These are phyloP conservation scores for Amaranthus hypochondriacus DNA, from an alignment of 148 eudicot genomes.

Conservation along the genomic window DNA sequence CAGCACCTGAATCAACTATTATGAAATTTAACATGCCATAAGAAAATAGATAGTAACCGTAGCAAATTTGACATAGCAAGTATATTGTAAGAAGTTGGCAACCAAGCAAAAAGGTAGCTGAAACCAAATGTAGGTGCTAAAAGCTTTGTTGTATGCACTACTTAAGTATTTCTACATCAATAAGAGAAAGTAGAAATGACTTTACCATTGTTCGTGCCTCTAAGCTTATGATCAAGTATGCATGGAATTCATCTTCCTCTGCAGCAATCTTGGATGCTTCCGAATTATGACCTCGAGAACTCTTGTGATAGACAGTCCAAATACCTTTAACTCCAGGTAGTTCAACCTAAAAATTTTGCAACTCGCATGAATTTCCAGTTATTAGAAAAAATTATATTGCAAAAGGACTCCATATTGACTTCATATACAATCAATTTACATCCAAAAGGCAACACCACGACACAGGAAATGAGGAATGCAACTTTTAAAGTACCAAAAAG, in stretches of 20 bases:
- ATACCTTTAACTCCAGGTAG: conserved; percentile 89
- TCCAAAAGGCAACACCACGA: not conserved
- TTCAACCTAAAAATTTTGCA: conserved; percentile 47
- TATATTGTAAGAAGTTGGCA: not conserved
- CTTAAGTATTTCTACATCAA: conserved; percentile 2
- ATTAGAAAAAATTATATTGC: not conserved
- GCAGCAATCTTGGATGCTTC: conserved; percentile 62
- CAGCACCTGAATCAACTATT: not conserved
- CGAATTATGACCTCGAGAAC: conserved; percentile 60
- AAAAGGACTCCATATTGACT: not conserved
- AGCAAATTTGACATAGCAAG: not conserved
- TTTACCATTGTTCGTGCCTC: conserved; percentile 95
- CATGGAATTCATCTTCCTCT: conserved; percentile 96
- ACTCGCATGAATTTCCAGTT: conserved; percentile 1
- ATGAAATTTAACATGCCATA: not conserved
- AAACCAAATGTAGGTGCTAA: not conserved
- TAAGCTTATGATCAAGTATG: conserved; percentile 87
- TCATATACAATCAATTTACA: not conserved
- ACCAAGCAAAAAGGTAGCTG: not conserved
- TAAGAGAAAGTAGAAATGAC: conserved; percentile 2
- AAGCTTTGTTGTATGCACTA: not conserved
- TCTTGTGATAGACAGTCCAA: conserved; percentile 99
- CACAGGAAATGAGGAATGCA: not conserved
- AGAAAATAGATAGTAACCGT: not conserved
- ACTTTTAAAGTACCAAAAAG: not conserved